Evolutionary conservation across 306 rosid genomes (phyloP).

Genomic region (Fragaria ananassa): DNA sequence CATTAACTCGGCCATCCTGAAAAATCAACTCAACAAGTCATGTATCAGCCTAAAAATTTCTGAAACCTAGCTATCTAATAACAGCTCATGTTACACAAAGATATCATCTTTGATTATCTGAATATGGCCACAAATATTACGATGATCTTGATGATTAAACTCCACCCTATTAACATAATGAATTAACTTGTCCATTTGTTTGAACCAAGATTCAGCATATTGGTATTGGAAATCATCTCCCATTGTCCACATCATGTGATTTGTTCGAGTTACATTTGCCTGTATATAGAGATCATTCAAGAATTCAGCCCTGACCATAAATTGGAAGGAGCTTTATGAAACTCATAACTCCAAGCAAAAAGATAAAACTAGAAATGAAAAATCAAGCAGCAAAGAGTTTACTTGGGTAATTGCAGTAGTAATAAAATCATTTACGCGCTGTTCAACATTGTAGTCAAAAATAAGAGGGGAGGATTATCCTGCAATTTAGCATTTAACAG

Average conservation of each 20-base stretch:
- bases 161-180: constrained; percentile 79
- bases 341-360: background rate
- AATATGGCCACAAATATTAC: background rate
- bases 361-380: background rate
- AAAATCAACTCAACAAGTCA: constrained; percentile 18
- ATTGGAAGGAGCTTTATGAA: background rate
- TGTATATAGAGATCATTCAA: constrained; percentile 27
- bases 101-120: background rate
- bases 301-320: background rate
- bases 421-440: constrained; percentile 65
- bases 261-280: constrained; percentile 83
- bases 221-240: constrained; percentile 93
- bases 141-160: constrained; percentile 7
- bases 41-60: background rate
- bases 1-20: constrained; percentile 88
- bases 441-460: constrained; percentile 58
- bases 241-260: constrained; percentile 97
- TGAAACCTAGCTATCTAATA: background rate
- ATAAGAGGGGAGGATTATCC: constrained; percentile 73
- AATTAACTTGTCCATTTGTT: constrained; percentile 85
- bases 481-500: constrained; percentile 34
- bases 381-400: constrained; percentile 18
- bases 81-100: background rate
- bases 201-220: constrained; percentile 92
- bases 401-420: constrained; percentile 53